Base-by-base conservation (phyloP, 1,284 basidiomycete species). In the Melampsora abietis-canadensis region DNA sequence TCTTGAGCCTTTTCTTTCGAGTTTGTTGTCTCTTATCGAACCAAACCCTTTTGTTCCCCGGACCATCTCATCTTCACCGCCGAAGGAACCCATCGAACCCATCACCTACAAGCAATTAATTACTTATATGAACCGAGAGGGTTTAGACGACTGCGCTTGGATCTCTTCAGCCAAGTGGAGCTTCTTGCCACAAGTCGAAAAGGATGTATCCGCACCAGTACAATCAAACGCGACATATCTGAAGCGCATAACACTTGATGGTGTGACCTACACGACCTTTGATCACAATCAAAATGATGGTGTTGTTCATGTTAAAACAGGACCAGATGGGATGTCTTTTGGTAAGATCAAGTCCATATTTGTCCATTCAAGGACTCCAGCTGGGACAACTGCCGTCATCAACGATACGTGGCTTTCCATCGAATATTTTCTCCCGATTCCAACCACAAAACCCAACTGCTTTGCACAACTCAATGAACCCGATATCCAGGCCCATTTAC, bases 21-120 rank as follows among this genome's bases (percentile, higher is more conserved):
- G n/a, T 27, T 17, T 67, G 24, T 14, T 30, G 21, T 15, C 15
- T n/a, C 47, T 48, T 48, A 14, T 48, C 14, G 47, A 48, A 15
- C 47, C 47, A 14, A 48, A 14, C 47, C 47, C 47, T 15, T 48
- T 48, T n/a, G n/a, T n/a, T 48, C 47, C 81, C 82, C 87, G 1
- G 86, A 88, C 37, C 85, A 98, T 66, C 81, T 84, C 48, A 83
- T 84, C 34, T 92, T 93, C 83, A 84, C 91, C 0, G 81, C 84
- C 8, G 14, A 48, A 48, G 79, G 80, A 30, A 78, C 79, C 8
- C 81, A 81, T 12, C n/a, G 47, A n/a, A 48, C 15, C 14, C 14
- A n/a, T n/a, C 14, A 15, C n/a, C 15, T 15, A 14, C n/a, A 14
- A 48, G 14, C 47, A 48, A 48, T 48, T 48, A 15, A 48, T 48